Conservation (phyloP, 208 protist species). For the Trypanosomatidae sp. region DNA sequence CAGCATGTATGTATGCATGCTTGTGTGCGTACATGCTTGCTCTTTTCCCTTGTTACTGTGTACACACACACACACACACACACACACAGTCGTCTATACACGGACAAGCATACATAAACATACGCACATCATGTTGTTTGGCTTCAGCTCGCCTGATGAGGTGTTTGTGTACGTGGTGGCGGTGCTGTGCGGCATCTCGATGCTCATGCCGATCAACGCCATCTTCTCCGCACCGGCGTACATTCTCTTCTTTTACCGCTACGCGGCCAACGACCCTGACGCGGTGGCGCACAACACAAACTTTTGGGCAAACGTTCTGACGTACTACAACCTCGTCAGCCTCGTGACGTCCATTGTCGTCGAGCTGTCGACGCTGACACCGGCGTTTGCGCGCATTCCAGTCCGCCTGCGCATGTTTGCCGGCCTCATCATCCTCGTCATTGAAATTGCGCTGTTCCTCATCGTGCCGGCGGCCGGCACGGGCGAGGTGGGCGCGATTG, state of each 20-base stretch:
- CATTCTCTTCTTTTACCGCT: slow-evolving; percentile 48
- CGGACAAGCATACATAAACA: background rate
- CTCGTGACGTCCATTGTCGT: slow-evolving; percentile 23
- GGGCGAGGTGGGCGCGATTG: slow-evolving; percentile 21
- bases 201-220: slow-evolving; percentile 72
- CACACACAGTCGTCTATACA: background rate
- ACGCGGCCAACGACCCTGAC: slow-evolving; percentile 17
- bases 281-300: slow-evolving; percentile 10
- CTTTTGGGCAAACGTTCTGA: slow-evolving; percentile 54
- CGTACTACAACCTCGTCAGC: slow-evolving; percentile 44
- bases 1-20: too few relatives aligned
- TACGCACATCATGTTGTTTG: background rate
- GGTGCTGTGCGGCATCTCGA: slow-evolving; percentile 54
- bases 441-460: slow-evolving; percentile 36
- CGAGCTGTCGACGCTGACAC: slow-evolving; percentile 36
- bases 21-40: too few relatives aligned
- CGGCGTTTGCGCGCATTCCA: slow-evolving; percentile 18
- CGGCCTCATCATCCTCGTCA: slow-evolving; percentile 19
- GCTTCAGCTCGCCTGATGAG: slow-evolving; percentile 4
- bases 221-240: slow-evolving; percentile 71
- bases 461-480: slow-evolving; percentile 24
- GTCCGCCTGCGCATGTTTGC: slow-evolving; percentile 22
- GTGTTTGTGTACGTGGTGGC: slow-evolving; percentile 44
- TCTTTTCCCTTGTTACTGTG: too few relatives aligned
- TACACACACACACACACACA: too few relatives aligned